Conservation (phyloP, 2,329 filamentous ascomycete genomes). For the Aspergillus udagawae region DNA sequence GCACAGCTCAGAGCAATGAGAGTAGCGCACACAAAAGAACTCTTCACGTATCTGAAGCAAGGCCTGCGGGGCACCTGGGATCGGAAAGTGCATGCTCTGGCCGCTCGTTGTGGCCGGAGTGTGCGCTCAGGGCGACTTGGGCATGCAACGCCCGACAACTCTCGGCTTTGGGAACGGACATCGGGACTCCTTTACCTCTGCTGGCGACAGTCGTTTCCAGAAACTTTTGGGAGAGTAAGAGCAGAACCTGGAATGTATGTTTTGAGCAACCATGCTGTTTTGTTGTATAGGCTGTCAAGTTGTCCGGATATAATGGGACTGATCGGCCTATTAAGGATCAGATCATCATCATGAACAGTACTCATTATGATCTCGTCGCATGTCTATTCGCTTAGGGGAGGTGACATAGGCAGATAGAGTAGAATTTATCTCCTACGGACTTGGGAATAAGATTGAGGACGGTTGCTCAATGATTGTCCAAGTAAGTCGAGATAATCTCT, state of each 20-base stretch:
- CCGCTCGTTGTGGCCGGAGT: constrained; percentile 4
- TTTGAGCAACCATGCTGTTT: constrained; percentile 4
- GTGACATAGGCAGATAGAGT: neutral
- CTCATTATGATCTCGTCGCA: neutral
- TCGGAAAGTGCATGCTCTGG: constrained; percentile 5
- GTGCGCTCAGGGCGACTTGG: neutral
- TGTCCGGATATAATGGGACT: neutral
- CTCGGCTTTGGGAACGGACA: neutral
- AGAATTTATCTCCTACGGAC: neutral
- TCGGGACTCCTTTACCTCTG: neutral
- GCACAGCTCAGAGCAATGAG: neutral
- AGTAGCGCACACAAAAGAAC: neutral
- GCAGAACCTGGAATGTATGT: constrained; percentile 2
- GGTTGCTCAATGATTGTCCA: no score
- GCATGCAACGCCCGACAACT: neutral
- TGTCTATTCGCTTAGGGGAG: neutral
- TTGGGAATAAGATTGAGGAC: neutral
- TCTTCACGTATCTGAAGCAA: neutral
- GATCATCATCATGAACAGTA: neutral
- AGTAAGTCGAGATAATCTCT: neutral
- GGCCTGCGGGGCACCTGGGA: neutral
- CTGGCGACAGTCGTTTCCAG: neutral
- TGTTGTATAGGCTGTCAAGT: neutral
- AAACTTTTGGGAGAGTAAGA: constrained; percentile 2
- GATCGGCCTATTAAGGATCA: neutral